Percentiles rank a stretch among this genome's conserved stretches.
Evolutionary conservation across 1,284 basidiomycete species (phyloP).

Genomic region (Cryptococcus deneoformans): DNA sequence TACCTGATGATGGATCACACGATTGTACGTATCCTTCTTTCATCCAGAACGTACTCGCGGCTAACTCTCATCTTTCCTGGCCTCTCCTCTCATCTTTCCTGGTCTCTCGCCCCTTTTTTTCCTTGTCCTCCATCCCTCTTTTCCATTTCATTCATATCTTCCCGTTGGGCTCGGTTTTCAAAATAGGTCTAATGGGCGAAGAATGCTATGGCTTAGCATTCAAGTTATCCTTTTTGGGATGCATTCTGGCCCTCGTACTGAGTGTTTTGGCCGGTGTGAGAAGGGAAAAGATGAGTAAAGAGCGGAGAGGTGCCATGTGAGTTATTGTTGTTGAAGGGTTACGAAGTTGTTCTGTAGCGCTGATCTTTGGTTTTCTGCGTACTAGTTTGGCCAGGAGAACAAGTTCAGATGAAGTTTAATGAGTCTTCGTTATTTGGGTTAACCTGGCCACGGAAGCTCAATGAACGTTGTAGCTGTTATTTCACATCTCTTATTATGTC

Average conservation of each 20-base stretch:
- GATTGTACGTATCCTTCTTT: constrained; percentile 12
- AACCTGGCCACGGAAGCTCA: no score
- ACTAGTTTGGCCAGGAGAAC: no score
- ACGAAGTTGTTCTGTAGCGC: background rate
- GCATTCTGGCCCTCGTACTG: constrained; percentile 36
- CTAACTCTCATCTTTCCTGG: background rate
- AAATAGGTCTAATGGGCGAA: constrained; percentile 36
- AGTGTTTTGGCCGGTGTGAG: constrained; percentile 37
- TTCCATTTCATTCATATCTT: background rate
- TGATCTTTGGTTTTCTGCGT: no score
- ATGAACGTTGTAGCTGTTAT: no score
- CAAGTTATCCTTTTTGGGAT: constrained; percentile 37
- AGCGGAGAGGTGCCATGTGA: constrained; percentile 13
- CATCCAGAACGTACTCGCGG: no score
- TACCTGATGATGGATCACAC: constrained; percentile 17
- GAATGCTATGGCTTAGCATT: constrained; percentile 46
- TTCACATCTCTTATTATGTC: no score
- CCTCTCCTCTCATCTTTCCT: background rate
- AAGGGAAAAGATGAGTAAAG: constrained; percentile 27
- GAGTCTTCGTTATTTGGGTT: no score
- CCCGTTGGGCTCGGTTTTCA: background rate
- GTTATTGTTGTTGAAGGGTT: background rate
- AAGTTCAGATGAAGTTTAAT: no score
- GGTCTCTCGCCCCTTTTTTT: background rate
- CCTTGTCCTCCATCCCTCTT: background rate